A percentile compares a stretch with the other conserved stretches of the same genome.
These are phyloP conservation scores for Coniella vitis DNA, from an alignment of 2,329 filamentous ascomycete species.

Conservation along the genomic window DNA sequence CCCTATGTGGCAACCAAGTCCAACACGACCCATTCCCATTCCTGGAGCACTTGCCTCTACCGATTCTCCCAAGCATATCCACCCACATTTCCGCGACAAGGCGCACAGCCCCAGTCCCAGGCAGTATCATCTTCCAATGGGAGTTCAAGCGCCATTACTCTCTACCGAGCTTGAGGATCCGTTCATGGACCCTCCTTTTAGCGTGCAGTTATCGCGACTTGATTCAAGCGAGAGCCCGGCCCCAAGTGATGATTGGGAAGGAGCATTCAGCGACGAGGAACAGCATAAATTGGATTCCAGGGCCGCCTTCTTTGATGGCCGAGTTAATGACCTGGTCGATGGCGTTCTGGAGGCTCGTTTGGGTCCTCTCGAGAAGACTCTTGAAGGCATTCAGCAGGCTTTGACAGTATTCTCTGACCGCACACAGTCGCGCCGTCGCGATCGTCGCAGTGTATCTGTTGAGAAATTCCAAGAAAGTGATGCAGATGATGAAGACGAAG, in stretches of 20 bases:
- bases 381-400: constrained; percentile 68
- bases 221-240: constrained; percentile 58
- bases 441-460: constrained; percentile 68
- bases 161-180: constrained; percentile 56
- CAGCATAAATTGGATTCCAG: constrained; percentile 76
- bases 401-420: constrained; percentile 52
- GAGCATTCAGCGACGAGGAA: constrained; percentile 72
- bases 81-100: constrained; percentile 55
- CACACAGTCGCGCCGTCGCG: constrained; percentile 48
- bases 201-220: constrained; percentile 47
- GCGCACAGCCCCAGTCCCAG: constrained; percentile 68
- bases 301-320: constrained; percentile 83
- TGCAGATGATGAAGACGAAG: constrained; percentile 83
- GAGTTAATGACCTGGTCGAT: constrained; percentile 80
- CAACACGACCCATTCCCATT: constrained; percentile 30
- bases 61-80: constrained; percentile 47
- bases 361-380: constrained; percentile 71
- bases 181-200: constrained; percentile 47
- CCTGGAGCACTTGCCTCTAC: constrained; percentile 28
- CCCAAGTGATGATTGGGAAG: constrained; percentile 92
- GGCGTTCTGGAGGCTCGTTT: constrained; percentile 69
- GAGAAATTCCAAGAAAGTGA: constrained; percentile 69
- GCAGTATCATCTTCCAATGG: constrained; percentile 41
- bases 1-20: constrained; percentile 41
- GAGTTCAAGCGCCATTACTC: constrained; percentile 38